Evolutionary conservation across 768 basidiomycete genomes (phyloP).

Genomic region (Cyclocybe cylindracea): DNA sequence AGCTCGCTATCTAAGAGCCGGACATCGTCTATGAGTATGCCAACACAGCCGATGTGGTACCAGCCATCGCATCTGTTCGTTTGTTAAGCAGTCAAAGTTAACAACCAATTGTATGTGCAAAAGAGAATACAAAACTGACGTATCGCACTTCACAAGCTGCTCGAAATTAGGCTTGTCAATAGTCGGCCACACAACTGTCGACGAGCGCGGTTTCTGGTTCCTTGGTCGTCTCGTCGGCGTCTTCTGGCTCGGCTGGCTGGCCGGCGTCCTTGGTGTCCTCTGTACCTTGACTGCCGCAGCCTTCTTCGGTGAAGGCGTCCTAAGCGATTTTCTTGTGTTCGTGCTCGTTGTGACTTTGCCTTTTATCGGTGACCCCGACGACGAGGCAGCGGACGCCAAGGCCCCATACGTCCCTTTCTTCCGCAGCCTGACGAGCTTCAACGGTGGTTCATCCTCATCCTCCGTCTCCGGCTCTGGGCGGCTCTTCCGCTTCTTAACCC

Average conservation of each 20-base stretch:
- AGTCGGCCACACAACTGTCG: constrained; percentile 25
- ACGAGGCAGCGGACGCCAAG: neutral
- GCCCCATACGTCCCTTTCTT: neutral
- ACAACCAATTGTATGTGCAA: neutral
- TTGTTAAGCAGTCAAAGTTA: neutral
- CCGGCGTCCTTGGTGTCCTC: neutral
- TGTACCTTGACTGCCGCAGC: constrained; percentile 3
- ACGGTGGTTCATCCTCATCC: constrained; percentile 22
- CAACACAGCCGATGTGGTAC: constrained; percentile 58
- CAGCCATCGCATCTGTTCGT: constrained; percentile 39
- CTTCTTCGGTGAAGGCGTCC: neutral
- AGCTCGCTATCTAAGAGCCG: constrained; percentile 29
- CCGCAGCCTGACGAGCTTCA: constrained; percentile 27
- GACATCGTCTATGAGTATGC: constrained; percentile 34
- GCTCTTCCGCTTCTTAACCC: constrained; percentile 33
- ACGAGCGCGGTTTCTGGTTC: constrained; percentile 5
- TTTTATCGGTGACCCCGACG: constrained; percentile 4
- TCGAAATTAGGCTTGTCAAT: constrained; percentile 26
- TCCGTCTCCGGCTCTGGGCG: constrained; percentile 8
- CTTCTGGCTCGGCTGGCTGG: neutral
- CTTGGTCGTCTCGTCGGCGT: constrained; percentile 14
- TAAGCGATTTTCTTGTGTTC: neutral
- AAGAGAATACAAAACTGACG: constrained; percentile 14
- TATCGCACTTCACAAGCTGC: constrained; percentile 28
- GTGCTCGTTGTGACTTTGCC: constrained; percentile 1